Percentiles rank a stretch among this genome's conserved stretches.
Evolutionary conservation across 306 rosid species (phyloP).

Genomic region (Morella rubra): DNA sequence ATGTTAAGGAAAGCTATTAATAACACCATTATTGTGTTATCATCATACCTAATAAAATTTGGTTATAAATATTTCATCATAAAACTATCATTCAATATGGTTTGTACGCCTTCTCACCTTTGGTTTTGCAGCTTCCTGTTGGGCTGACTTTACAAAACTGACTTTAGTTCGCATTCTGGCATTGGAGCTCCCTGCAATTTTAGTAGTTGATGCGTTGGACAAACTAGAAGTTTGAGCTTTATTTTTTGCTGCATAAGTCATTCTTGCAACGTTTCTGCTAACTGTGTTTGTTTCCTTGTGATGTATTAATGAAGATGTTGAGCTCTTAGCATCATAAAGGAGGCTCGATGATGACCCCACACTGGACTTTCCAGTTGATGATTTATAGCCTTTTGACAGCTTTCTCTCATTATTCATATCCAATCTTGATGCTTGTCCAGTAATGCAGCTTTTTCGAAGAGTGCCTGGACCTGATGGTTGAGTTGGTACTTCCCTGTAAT

Average conservation of each 20-base stretch:
- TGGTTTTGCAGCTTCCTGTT: slow-evolving; percentile 44
- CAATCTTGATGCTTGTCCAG: slow-evolving; percentile 41
- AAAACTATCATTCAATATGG: neutral
- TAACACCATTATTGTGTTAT: neutral
- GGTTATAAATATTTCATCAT: neutral
- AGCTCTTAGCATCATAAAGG: slow-evolving; percentile 34
- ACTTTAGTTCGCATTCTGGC: slow-evolving; percentile 28
- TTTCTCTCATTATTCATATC: slow-evolving; percentile 36
- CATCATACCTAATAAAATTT: neutral
- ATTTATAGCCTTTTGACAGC: slow-evolving; percentile 49
- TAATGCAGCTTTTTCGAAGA: slow-evolving; percentile 48
- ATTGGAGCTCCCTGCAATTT: slow-evolving; percentile 31
- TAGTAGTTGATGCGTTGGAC: slow-evolving; percentile 32
- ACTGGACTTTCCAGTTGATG: slow-evolving; percentile 73
- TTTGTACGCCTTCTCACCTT: slow-evolving; percentile 46
- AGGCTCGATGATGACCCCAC: slow-evolving; percentile 68
- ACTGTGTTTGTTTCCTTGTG: slow-evolving; percentile 33
- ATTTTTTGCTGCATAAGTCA: slow-evolving; percentile 40
- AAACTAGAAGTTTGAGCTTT: slow-evolving; percentile 22
- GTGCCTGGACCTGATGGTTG: slow-evolving; percentile 36
- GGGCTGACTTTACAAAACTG: slow-evolving; percentile 33
- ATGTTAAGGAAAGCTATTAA: neutral
- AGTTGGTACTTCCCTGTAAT: slow-evolving; percentile 41
- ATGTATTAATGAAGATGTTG: slow-evolving; percentile 31
- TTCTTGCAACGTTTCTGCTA: slow-evolving; percentile 34